These are phyloP conservation scores for Exophiala mesophila DNA, from an alignment of 2,329 filamentous ascomycete species.

Conservation along the genomic window DNA sequence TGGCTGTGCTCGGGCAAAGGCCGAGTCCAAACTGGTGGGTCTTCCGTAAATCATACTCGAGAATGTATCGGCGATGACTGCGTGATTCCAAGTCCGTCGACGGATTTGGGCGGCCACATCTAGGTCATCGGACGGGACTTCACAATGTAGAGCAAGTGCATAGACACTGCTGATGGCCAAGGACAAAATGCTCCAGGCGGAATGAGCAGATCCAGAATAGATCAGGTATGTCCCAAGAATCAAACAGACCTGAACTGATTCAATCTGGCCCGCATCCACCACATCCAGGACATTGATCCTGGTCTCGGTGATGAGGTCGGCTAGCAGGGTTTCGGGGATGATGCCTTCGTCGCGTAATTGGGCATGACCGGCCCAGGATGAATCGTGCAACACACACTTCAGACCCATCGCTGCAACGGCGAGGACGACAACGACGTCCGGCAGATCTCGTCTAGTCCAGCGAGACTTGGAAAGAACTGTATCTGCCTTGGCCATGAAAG, in stretches of 20 bases:
- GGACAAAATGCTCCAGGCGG: conserved; percentile 24
- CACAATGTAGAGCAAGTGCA: conserved; percentile 21
- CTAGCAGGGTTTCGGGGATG: conserved; percentile 1
- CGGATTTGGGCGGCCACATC: conserved; percentile 26
- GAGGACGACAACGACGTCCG: conserved; percentile 16
- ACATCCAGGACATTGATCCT: conserved; percentile 21
- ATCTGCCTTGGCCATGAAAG: conserved; percentile 17
- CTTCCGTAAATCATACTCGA: conserved; percentile 30
- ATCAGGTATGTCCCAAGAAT: conserved; percentile 30
- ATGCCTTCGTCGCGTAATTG: conserved; percentile 7
- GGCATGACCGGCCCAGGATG: conserved; percentile 18
- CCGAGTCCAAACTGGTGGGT: conserved; percentile 28
- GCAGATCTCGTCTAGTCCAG: conserved; percentile 22
- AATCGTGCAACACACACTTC: conserved; percentile 21
- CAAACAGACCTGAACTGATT: conserved; percentile 24
- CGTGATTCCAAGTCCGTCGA: conserved; percentile 30
- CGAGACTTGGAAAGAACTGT: conserved; percentile 9
- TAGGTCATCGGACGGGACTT: conserved; percentile 5
- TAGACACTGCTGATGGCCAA: conserved; percentile 24
- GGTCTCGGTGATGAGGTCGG: conserved; percentile 22
- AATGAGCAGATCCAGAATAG: conserved; percentile 23
- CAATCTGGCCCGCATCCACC: conserved; percentile 21
- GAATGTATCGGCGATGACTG: conserved; percentile 30
- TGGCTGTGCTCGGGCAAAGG: conserved; percentile 25
- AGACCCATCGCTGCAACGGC: conserved; percentile 22